Evolutionary conservation across 257 asterid species (phyloP).

Genomic region (Nicotiana paniculata): DNA sequence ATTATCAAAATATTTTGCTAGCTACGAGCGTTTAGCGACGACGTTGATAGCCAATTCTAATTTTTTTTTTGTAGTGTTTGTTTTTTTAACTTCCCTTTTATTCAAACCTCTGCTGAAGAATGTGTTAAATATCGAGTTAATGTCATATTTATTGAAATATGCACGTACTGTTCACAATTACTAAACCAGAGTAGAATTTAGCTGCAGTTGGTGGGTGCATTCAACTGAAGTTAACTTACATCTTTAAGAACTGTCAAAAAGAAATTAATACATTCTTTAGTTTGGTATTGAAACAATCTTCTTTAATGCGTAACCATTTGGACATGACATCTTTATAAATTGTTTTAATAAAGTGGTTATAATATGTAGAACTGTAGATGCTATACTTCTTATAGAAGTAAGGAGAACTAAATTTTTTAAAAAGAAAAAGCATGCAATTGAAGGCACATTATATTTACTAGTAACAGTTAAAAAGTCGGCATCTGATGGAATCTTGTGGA

Average conservation of each 20-base stretch:
- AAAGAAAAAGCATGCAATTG: not conserved
- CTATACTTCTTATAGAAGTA: conserved; percentile 2
- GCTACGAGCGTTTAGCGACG: no score
- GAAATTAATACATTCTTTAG: not conserved
- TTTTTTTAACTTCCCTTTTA: not conserved
- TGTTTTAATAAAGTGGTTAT: not conserved
- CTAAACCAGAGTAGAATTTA: not conserved
- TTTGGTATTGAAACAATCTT: not conserved
- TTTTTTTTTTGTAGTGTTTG: no score
- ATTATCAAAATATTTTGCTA: no score
- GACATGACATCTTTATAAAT: not conserved
- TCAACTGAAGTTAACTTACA: not conserved
- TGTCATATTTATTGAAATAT: not conserved
- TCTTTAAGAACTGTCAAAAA: not conserved
- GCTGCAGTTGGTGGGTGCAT: not conserved
- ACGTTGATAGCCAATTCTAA: no score
- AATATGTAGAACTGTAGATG: not conserved
- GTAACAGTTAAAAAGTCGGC: not conserved
- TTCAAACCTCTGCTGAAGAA: not conserved
- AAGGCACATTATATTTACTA: not conserved
- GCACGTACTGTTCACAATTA: not conserved
- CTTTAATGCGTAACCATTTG: not conserved
- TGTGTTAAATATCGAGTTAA: not conserved
- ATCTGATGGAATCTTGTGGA: not conserved
- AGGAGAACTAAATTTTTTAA: not conserved